Evolutionary conservation across 2,329 filamentous ascomycete genomes (phyloP), one percentile per base, ranked within the genome.

Genomic region (Trichoderma sp.): DNA sequence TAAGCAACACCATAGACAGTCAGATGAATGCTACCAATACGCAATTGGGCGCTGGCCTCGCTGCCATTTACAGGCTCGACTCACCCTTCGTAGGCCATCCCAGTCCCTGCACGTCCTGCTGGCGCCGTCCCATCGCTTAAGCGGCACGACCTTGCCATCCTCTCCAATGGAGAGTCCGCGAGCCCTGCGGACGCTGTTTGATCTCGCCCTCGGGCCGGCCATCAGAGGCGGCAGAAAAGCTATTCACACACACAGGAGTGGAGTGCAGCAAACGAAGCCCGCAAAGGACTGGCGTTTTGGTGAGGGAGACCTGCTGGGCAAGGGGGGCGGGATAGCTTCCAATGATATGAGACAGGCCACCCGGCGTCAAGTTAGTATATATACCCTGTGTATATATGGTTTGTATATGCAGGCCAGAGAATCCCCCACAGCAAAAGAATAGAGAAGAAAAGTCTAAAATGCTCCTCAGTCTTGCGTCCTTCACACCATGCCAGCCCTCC

Each of bases 121-220:
- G 35, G 80, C 80, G 64, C 85, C 85, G 71, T 87, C 84, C 83
- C 85, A 87, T 71, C 83, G 80, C 76, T 81, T 82, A n/a, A 86
- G 75, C 14, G 71, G 59, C 33, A 71, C 68, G 35, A 64, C 61
- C 49, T 70, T 63, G 33, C 72, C 69, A 67, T 72, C 62, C 68
- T 73, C 73, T 52, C 66, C 74, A 56, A 78, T 78, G 43, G 77
- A 73, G 57, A 74, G 72, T 13, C 77, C 79, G 40, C 78, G 69
- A 64, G 65, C 66, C 60, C 66, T 70, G 66, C 66, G 65, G 60
- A 57, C 60, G 43, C 58, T 68, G 53, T 60, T 67, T 68, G 69
- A 55, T 69, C 66, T 47, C 53, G 69, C 29, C 60, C 66, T 68
- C 56, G 31, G 53, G 29, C 65, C 69, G 40, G 65, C 69, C 69